Evolutionary conservation across 352 stramenopile genomes (phyloP).

Genomic region (Poterioochromonas sp.): DNA sequence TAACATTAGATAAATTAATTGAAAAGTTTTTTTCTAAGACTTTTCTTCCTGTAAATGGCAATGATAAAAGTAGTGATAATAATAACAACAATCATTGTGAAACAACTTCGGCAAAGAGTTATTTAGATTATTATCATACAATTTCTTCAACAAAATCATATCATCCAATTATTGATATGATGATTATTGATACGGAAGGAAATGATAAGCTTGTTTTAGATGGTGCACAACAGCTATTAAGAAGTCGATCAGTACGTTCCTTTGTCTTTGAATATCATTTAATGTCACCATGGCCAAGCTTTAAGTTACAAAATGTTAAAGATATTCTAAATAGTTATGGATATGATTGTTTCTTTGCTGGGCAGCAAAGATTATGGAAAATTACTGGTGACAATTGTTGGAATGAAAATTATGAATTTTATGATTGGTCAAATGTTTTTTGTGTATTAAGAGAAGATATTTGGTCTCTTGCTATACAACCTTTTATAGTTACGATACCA

Average conservation of each 20-base stretch:
- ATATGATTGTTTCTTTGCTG: conserved; percentile 4
- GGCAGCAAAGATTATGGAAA: not conserved
- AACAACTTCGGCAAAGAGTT: not conserved
- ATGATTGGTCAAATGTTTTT: conserved; percentile 15
- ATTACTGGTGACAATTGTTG: conserved; percentile 7
- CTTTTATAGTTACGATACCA: conserved; percentile 47
- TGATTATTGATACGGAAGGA: conserved; percentile 16
- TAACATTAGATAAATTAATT: not conserved
- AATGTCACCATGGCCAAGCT: not conserved
- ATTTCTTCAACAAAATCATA: not conserved
- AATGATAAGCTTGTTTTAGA: not conserved
- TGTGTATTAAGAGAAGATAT: not conserved
- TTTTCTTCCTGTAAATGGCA: not conserved
- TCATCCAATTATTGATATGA: not conserved
- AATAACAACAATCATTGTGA: no score
- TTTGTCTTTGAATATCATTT: conserved; percentile 23
- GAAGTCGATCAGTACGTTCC: not conserved
- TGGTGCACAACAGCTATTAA: not conserved
- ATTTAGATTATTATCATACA: not conserved
- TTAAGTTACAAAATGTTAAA: not conserved
- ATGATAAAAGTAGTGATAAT: not conserved
- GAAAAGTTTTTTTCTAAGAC: not conserved
- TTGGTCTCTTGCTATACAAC: not conserved
- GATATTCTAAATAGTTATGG: not conserved
- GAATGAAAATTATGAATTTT: conserved; percentile 12